A percentile compares a stretch with the other conserved stretches of the same genome.
Evolutionary conservation across 768 basidiomycete species (phyloP).

Genomic region (Tulasnella sp.): DNA sequence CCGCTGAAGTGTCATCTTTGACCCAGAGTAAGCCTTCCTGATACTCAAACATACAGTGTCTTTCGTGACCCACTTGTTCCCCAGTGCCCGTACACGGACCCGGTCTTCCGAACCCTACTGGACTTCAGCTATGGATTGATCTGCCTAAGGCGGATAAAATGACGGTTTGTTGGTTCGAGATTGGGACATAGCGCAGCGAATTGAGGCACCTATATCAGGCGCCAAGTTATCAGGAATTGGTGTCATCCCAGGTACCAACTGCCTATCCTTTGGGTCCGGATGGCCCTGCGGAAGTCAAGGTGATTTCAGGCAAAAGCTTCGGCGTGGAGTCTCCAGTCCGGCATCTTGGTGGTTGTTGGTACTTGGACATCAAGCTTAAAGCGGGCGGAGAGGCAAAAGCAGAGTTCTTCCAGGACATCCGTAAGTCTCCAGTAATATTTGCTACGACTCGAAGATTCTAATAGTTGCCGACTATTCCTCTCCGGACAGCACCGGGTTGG

Average conservation of each 20-base stretch:
- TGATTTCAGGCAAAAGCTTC: constrained; percentile 87
- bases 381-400: constrained; percentile 40
- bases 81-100: constrained; percentile 75
- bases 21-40: neutral
- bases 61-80: constrained; percentile 33
- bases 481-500: constrained; percentile 67
- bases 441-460: neutral
- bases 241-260: constrained; percentile 49
- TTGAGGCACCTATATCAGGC: constrained; percentile 44
- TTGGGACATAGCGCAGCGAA: neutral
- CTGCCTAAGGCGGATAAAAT: constrained; percentile 63
- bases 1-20: neutral
- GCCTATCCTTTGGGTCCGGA: constrained; percentile 68
- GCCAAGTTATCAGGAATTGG: constrained; percentile 73
- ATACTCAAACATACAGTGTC: constrained; percentile 56
- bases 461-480: constrained; percentile 6
- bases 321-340: constrained; percentile 84
- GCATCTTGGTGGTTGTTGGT: constrained; percentile 92
- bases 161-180: constrained; percentile 44
- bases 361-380: constrained; percentile 71
- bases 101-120: constrained; percentile 67
- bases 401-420: constrained; percentile 75
- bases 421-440: constrained; percentile 43
- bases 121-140: constrained; percentile 74
- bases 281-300: constrained; percentile 66